Percentiles rank a stretch among this genome's conserved stretches.
Evolutionary conservation across 495 filamentous ascomycete species (phyloP).

Genomic region (Lasiosphaeria ovina): DNA sequence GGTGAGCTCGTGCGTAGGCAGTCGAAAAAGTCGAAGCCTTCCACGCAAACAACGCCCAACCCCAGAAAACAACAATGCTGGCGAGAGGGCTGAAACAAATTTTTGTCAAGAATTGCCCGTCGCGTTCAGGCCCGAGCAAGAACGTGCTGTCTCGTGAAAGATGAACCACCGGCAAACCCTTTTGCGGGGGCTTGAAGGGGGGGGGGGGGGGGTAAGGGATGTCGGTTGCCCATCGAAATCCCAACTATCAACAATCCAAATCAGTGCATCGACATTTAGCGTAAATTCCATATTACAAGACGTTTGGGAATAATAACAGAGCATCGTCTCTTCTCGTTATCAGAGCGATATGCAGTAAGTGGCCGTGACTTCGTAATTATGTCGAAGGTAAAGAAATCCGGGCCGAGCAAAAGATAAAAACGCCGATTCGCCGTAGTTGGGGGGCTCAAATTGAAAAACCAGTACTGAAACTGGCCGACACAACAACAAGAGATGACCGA

Average conservation of each 20-base stretch:
- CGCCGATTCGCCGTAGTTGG: not conserved
- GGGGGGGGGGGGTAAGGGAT: too few relatives aligned
- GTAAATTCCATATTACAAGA: slow-evolving; percentile 4
- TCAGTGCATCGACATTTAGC: not conserved
- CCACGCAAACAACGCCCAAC: not conserved
- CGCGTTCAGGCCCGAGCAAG: too few relatives aligned
- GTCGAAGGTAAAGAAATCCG: not conserved
- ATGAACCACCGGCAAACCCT: too few relatives aligned
- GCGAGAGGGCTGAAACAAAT: too few relatives aligned
- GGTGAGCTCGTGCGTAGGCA: not conserved
- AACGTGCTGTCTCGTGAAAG: too few relatives aligned
- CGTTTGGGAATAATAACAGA: not conserved
- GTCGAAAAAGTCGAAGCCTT: not conserved
- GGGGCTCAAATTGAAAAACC: not conserved
- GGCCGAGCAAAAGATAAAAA: not conserved
- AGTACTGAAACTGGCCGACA: not conserved
- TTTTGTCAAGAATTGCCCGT: too few relatives aligned
- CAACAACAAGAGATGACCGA: not conserved
- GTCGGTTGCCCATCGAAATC: too few relatives aligned
- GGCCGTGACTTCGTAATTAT: not conserved
- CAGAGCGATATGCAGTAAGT: not conserved
- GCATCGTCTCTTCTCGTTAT: not conserved
- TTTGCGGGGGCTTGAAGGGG: too few relatives aligned
- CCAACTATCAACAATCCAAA: not conserved
- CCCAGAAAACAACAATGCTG: not conserved